Evolutionary conservation across 495 filamentous ascomycete genomes (phyloP), one percentile per base, ranked within the genome.

Genomic region (Mytilinidion resinicola): DNA sequence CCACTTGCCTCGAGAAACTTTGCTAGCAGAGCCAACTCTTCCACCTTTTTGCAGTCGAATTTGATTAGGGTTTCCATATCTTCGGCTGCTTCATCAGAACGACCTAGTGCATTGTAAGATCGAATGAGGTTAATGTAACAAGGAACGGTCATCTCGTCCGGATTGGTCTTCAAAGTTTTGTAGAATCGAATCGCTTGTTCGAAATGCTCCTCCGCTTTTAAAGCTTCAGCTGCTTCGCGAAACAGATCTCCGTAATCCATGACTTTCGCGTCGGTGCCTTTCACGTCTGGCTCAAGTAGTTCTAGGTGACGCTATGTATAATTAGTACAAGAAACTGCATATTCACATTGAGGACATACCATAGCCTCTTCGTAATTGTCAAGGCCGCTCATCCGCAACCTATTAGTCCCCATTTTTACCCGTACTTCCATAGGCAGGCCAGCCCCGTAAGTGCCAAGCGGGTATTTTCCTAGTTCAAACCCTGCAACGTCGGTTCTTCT

Each of bases 351-450:
- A 36, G 17, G 7, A 56, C n/a, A 47, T 77, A 89, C 86, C 71
- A 87, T 73, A 17, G 90, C 91, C 74, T 97, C 92, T n/a, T 80
- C 73, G 38, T 84, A 71, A 55, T 91, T 69, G 7, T 67, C 64
- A 30, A 74, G 69, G 0, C 81, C 82, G 0, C 81, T 82, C 61
- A 87, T 74, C 48, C 82, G 84, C 36, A 95, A 70, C 21, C 95
- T 81, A 69, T 87, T 95, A 4, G 93, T 65, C 9, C 89, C 92
- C 57, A 98, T 74, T 70, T 90, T 96, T 14, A 89, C 81, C n/a
- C 91, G 82, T 36, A 97, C 69, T 59, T 96, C 91, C 3, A 75
- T 65, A 0, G 93, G 93, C 12, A 98, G 77, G 1, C 85, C 85
- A 35, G 78, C 70, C 3, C 89, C 89, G 65, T 96, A 97, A 0